These are phyloP conservation scores for Pachysandra terminalis DNA, from an alignment of 164 flowering plant species.

Conservation along the genomic window DNA sequence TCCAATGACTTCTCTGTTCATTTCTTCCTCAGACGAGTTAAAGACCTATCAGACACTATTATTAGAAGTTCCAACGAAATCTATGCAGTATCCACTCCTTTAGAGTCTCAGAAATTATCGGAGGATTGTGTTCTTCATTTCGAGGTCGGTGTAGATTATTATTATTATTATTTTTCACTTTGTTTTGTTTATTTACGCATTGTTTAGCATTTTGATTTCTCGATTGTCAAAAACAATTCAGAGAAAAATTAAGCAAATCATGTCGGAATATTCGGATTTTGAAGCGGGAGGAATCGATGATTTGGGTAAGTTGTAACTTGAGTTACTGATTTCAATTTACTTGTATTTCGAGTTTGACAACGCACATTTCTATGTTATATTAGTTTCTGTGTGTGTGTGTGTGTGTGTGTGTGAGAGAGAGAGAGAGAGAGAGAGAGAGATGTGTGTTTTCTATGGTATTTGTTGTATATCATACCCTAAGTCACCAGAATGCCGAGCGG, in stretches of 20 bases:
- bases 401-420: too few relatives aligned
- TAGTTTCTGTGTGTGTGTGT: too few relatives aligned
- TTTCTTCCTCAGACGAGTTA: slow-evolving; percentile 26
- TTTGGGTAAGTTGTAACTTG: slow-evolving; percentile 7
- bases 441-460: too few relatives aligned
- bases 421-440: too few relatives aligned
- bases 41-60: slow-evolving; percentile 34
- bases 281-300: slow-evolving; percentile 26
- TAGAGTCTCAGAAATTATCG: slow-evolving; percentile 23
- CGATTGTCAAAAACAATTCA: slow-evolving; percentile 9
- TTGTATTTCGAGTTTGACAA: too few relatives aligned
- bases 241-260: slow-evolving; percentile 33
- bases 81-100: slow-evolving; percentile 1
- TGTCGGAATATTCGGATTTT: slow-evolving; percentile 30
- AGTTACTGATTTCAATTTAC: too few relatives aligned
- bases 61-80: slow-evolving; percentile 6
- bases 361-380: too few relatives aligned
- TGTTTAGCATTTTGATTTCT: neutral
- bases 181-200: neutral
- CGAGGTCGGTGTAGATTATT: slow-evolving; percentile 26
- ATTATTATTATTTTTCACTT: too few relatives aligned
- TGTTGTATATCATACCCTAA: too few relatives aligned
- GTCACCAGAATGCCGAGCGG: too few relatives aligned
- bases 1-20: neutral
- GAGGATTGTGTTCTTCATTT: slow-evolving; percentile 30